Percentiles rank a stretch among this genome's conserved stretches.
phyloP scores from a whole-genome alignment of 306 rosid species.

The Ochetophila trinervis region DNA sequence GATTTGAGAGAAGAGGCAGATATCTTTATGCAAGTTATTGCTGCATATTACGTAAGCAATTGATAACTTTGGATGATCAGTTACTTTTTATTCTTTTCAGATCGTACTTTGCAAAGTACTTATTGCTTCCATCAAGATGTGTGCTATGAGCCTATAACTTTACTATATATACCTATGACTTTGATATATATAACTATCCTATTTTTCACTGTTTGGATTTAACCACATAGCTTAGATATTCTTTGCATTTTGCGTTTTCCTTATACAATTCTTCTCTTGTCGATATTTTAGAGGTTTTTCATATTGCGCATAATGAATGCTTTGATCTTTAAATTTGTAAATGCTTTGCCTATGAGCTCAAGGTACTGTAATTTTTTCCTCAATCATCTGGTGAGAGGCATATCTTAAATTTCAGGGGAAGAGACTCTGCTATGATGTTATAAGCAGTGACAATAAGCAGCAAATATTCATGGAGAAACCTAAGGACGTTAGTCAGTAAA shows the following conservation, averaged over 20 bases:
- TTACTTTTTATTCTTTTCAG: background rate
- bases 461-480: slow-evolving; percentile 41
- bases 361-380: background rate
- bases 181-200: too few species aligned
- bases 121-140: background rate
- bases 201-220: too few species aligned
- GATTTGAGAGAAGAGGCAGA: slow-evolving; percentile 73
- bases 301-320: too few species aligned
- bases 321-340: background rate
- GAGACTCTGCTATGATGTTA: slow-evolving; percentile 27
- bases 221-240: too few species aligned
- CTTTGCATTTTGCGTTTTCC: too few species aligned
- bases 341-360: too few species aligned
- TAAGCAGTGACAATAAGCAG: slow-evolving; percentile 22
- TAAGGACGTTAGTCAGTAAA: slow-evolving; percentile 49
- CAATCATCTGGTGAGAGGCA: background rate
- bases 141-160: background rate
- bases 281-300: too few species aligned
- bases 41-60: slow-evolving; percentile 50
- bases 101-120: background rate
- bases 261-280: too few species aligned
- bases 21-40: slow-evolving; percentile 57
- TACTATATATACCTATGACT: background rate
- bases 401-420: slow-evolving; percentile 33
- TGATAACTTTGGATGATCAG: background rate